Evolutionary conservation across 108 stramenopile species (phyloP).

Genomic region (Nannochloropsis salina): DNA sequence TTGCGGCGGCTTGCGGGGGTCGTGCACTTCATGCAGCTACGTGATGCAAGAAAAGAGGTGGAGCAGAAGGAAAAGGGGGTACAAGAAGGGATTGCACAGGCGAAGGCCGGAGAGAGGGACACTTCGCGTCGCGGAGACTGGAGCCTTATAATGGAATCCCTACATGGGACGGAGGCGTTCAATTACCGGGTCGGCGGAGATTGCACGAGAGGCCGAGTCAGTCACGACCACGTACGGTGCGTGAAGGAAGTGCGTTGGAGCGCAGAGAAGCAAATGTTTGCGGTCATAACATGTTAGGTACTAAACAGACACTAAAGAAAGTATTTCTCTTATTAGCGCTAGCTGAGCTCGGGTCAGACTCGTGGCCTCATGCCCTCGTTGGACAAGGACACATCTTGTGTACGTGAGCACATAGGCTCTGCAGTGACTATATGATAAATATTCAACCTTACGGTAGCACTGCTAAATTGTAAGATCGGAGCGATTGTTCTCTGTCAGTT

Average conservation of each 20-base stretch:
- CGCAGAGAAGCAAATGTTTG: not conserved
- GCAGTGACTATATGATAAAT: no score
- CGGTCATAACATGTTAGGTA: not conserved
- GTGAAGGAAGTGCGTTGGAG: conserved; percentile 4
- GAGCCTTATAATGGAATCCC: not conserved
- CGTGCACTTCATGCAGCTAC: not conserved
- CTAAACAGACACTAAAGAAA: not conserved
- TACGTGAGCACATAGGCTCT: no score
- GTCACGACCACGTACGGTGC: not conserved
- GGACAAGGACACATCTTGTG: no score
- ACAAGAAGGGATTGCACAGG: not conserved
- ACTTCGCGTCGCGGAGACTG: not conserved
- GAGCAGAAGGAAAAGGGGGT: not conserved
- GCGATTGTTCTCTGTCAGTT: no score
- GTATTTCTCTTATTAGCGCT: no score
- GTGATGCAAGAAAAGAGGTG: no score
- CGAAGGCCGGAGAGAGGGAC: not conserved
- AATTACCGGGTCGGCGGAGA: not conserved
- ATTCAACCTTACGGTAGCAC: no score
- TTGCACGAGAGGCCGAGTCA: not conserved
- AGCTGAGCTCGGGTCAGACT: no score
- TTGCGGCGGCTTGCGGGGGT: not conserved
- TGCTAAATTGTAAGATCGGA: no score
- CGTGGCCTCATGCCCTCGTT: no score
- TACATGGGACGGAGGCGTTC: not conserved